These are phyloP conservation scores for Apium graveolens DNA, from an alignment of 129 eudicot species.

Conservation along the genomic window DNA sequence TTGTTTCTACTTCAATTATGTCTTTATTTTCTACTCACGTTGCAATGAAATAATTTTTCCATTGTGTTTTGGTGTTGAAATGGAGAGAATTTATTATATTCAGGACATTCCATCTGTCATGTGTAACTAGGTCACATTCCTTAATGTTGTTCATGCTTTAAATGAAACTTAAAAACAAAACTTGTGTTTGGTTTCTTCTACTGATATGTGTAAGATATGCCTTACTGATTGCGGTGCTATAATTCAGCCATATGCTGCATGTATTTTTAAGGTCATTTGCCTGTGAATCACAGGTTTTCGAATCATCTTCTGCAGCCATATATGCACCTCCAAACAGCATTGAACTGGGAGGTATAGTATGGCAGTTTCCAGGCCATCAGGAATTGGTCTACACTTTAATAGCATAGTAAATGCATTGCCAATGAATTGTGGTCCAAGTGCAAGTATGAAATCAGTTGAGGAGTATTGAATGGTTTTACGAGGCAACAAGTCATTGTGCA, in stretches of 20 bases:
- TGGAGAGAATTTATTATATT: too few species aligned
- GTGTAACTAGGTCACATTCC: not conserved
- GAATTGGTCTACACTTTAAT: slow-evolving; percentile 82
- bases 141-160: too few species aligned
- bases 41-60: too few species aligned
- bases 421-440: slow-evolving; percentile 18
- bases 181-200: not conserved
- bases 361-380: slow-evolving; percentile 55
- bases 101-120: not conserved
- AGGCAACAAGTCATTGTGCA: slow-evolving; percentile 21
- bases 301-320: slow-evolving; percentile 21
- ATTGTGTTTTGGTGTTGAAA: too few species aligned
- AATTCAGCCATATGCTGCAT: slow-evolving; percentile 17
- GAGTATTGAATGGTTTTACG: slow-evolving; percentile 16
- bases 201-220: not conserved
- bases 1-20: too few species aligned
- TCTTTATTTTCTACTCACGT: too few species aligned
- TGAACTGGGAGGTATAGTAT: slow-evolving; percentile 1
- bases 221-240: slow-evolving; percentile 1
- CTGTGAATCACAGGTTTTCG: slow-evolving; percentile 13
- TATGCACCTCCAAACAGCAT: slow-evolving; percentile 11
- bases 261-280: slow-evolving; percentile 1
- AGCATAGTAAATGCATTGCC: slow-evolving; percentile 47
- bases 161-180: too few species aligned
- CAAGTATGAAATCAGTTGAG: slow-evolving; percentile 23